These are phyloP conservation scores for Tolypocladium cylindrosporum DNA, from an alignment of 2,329 filamentous ascomycete species.

Conservation along the genomic window DNA sequence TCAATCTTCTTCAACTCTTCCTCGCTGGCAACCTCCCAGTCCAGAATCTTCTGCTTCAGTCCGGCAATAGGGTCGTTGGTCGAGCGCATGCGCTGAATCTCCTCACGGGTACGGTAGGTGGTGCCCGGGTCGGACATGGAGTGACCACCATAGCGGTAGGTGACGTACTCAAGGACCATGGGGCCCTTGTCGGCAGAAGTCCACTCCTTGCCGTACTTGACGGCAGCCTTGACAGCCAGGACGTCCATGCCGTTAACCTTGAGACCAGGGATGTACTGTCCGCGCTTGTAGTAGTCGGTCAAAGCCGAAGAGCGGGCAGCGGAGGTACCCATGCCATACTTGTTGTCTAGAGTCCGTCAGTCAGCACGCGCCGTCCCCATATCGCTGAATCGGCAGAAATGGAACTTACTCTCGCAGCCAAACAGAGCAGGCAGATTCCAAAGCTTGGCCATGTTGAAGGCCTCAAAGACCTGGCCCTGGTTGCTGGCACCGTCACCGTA, in stretches of 20 bases:
- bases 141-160: constrained; percentile 98
- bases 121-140: constrained; percentile 99
- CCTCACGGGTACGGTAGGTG: constrained; percentile 97
- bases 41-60: constrained; percentile 94
- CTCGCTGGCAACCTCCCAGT: constrained; percentile 86
- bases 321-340: constrained; percentile 99
- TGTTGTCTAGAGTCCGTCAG: constrained; percentile 67
- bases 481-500: constrained; percentile 99
- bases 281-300: constrained; percentile 99
- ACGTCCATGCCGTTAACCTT: constrained; percentile 99
- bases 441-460: constrained; percentile 99
- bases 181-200: constrained; percentile 77
- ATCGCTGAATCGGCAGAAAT: neutral
- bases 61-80: constrained; percentile 98
- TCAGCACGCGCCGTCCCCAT: neutral
- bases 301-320: constrained; percentile 87
- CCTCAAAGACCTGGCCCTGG: constrained; percentile 98
- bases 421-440: constrained; percentile 96
- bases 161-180: constrained; percentile 96
- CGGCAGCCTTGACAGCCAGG: constrained; percentile 92
- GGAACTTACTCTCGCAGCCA: constrained; percentile 84
- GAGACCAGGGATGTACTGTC: constrained; percentile 97
- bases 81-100: constrained; percentile 98
- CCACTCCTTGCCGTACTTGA: constrained; percentile 88
- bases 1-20: constrained; percentile 94